phyloP scores from a whole-genome alignment of 805 yeast species.

The Ascoidea rubescens region DNA sequence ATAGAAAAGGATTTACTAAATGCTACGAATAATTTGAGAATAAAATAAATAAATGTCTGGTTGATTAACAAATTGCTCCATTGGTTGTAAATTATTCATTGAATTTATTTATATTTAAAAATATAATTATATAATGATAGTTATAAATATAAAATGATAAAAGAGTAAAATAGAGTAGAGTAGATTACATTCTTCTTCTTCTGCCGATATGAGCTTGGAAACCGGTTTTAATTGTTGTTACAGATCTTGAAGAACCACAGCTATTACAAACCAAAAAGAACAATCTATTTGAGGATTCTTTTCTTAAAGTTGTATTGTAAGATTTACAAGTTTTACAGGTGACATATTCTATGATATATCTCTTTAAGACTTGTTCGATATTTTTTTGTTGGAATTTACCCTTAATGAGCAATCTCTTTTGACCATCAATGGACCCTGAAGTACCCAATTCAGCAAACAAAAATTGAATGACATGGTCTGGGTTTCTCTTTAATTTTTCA shows the following conservation, averaged over 20 bases:
- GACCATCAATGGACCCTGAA: conserved; percentile 97
- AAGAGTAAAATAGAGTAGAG: background rate
- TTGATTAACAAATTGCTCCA: background rate
- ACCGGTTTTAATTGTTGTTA: conserved; percentile 96
- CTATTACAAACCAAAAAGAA: conserved; percentile 96
- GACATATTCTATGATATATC: conserved; percentile 94
- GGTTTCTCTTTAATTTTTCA: conserved; percentile 86
- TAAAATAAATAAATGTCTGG: background rate
- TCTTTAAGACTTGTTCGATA: conserved; percentile 89
- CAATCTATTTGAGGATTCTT: conserved; percentile 92
- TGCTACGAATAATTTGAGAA: background rate
- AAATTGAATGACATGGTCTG: conserved; percentile 94
- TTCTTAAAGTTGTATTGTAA: conserved; percentile 88
- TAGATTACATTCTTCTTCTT: conserved; percentile 47
- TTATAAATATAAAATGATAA: background rate
- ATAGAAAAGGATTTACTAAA: too few relatives aligned
- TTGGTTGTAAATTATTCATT: background rate
- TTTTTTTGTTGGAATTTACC: conserved; percentile 98
- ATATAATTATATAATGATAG: background rate
- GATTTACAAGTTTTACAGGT: conserved; percentile 98
- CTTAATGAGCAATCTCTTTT: conserved; percentile 89
- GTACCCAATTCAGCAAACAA: conserved; percentile 98
- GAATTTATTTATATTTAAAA: too few relatives aligned
- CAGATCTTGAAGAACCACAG: conserved; percentile 96
- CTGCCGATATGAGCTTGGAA: conserved; percentile 96